Conservation (phyloP, 202 grass and related monocot species). For the Saccharum hybrid region DNA sequence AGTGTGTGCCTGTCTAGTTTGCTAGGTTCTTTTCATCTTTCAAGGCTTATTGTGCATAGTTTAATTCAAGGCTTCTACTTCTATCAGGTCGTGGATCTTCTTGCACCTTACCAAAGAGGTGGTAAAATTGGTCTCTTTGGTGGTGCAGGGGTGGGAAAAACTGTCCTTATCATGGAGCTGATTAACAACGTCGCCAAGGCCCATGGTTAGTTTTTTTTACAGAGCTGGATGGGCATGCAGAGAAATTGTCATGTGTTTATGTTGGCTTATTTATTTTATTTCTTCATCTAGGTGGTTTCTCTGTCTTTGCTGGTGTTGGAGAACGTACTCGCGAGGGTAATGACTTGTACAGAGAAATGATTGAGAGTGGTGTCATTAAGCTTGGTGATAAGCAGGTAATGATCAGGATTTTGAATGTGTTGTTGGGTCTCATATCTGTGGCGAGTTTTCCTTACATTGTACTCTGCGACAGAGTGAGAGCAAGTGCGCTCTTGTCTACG, state of each 20-base stretch:
- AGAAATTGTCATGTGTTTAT: conserved; percentile 18
- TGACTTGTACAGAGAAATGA: conserved; percentile 98
- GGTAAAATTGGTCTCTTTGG: conserved; percentile 98
- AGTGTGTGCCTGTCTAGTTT: background rate
- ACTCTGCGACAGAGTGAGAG: conserved; percentile 66
- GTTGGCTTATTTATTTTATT: conserved; percentile 27
- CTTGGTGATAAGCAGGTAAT: conserved; percentile 91
- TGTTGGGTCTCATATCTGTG: conserved; percentile 8
- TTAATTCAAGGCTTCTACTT: conserved; percentile 18
- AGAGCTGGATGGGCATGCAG: background rate
- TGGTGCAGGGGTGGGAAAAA: conserved; percentile 98
- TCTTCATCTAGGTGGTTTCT: conserved; percentile 85
- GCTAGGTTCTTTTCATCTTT: conserved; percentile 25
- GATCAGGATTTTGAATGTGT: conserved; percentile 21
- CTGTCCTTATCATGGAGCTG: conserved; percentile 96
- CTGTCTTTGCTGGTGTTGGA: conserved; percentile 96
- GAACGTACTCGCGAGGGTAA: conserved; percentile 97
- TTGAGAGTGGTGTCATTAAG: conserved; percentile 98
- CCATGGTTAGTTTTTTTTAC: conserved; percentile 62
- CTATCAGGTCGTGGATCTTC: conserved; percentile 82
- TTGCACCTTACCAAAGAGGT: conserved; percentile 95
- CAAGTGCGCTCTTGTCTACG: conserved; percentile 94
- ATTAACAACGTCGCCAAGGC: conserved; percentile 97
- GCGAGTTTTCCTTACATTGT: conserved; percentile 34
- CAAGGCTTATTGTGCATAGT: background rate